A percentile compares a stretch with the other conserved stretches of the same genome.
Conservation (phyloP, 179 eudicot species). For the Silene noctiflora region DNA sequence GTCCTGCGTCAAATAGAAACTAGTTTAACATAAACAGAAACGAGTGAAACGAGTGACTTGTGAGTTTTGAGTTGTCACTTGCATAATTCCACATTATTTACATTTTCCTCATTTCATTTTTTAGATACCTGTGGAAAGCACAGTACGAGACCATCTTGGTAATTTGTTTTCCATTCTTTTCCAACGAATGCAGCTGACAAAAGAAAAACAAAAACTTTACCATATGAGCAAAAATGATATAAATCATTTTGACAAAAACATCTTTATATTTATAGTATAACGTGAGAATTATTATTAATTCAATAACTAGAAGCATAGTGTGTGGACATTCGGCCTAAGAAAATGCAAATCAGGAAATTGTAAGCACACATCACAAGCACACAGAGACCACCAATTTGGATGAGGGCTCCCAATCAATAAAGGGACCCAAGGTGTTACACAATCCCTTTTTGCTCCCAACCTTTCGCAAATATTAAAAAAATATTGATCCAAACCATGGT, state of each 20-base stretch:
- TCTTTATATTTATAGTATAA: background rate
- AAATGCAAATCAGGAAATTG: background rate
- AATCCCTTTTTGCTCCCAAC: background rate
- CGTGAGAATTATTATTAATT: background rate
- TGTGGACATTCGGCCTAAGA: background rate
- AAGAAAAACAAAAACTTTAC: background rate
- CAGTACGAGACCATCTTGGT: constrained; percentile 96
- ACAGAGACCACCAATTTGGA: background rate
- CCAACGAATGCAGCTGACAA: constrained; percentile 77
- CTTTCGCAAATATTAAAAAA: background rate
- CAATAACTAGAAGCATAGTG: background rate
- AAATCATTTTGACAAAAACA: background rate
- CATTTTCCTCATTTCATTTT: background rate
- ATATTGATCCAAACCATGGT: background rate
- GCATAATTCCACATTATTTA: background rate
- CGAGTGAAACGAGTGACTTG: background rate
- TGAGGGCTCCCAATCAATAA: background rate
- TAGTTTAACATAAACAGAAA: constrained; percentile 13
- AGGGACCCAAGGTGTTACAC: background rate
- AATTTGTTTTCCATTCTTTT: constrained; percentile 84
- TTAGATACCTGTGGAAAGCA: constrained; percentile 80
- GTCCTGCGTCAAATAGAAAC: constrained; percentile 54
- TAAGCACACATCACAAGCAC: background rate
- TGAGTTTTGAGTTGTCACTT: background rate
- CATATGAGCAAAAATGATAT: constrained; percentile 13